Conservation (phyloP, 2,329 filamentous ascomycete genomes). For the Cyphellophora europaea region DNA sequence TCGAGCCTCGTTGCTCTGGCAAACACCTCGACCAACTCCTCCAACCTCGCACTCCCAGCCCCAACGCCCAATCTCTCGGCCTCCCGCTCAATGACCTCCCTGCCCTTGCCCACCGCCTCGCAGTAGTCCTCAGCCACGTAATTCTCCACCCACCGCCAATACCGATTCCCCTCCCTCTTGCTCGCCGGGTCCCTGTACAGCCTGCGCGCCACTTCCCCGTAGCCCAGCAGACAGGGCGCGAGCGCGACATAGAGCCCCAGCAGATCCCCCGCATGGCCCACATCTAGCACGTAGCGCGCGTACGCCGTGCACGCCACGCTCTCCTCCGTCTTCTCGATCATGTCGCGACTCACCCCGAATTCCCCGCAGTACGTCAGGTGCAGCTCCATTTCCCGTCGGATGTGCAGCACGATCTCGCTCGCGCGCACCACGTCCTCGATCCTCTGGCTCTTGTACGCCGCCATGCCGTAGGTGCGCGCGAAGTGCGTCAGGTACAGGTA, state of each 20-base stretch:
- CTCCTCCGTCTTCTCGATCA: conserved; percentile 64
- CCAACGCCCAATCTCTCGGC: conserved; percentile 62
- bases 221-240: conserved; percentile 82
- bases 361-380: conserved; percentile 74
- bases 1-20: conserved; percentile 77
- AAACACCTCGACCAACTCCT: conserved; percentile 77
- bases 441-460: conserved; percentile 71
- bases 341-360: conserved; percentile 65
- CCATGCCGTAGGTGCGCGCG: conserved; percentile 73
- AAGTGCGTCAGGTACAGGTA: conserved; percentile 91
- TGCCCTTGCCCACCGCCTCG: conserved; percentile 59
- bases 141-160: conserved; percentile 87
- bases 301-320: conserved; percentile 72
- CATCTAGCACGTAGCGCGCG: conserved; percentile 76
- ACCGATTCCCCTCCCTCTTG: conserved; percentile 56
- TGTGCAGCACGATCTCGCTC: conserved; percentile 64
- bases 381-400: conserved; percentile 68
- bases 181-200: conserved; percentile 56
- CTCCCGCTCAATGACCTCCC: conserved; percentile 66
- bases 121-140: conserved; percentile 75
- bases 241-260: conserved; percentile 76
- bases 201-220: conserved; percentile 67
- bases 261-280: conserved; percentile 82
- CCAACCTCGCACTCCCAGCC: conserved; percentile 23
- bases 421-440: conserved; percentile 63